phyloP scores from a whole-genome alignment of 2,329 filamentous ascomycete genomes.

The Stachybotrys elegans region DNA sequence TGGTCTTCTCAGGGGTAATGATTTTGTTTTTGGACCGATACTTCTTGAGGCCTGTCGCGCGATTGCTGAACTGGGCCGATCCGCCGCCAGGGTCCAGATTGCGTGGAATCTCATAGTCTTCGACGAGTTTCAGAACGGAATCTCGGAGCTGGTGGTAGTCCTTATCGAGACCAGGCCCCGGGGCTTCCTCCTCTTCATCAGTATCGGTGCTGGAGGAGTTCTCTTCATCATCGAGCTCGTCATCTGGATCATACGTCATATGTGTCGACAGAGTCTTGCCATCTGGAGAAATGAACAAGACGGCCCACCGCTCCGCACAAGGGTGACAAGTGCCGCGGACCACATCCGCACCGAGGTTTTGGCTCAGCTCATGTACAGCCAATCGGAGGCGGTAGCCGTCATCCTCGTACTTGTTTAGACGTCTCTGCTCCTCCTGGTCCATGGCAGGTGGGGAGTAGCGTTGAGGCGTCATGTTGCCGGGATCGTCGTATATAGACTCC shows the following conservation, averaged over 20 bases:
- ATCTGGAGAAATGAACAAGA: conserved; percentile 72
- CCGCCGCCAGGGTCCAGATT: conserved; percentile 55
- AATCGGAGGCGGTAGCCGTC: conserved; percentile 61
- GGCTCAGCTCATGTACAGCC: conserved; percentile 66
- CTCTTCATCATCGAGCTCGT: conserved; percentile 61
- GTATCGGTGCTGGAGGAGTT: conserved; percentile 57
- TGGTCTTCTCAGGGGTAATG: conserved; percentile 44
- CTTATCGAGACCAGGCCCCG: conserved; percentile 62
- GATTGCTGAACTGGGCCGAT: conserved; percentile 65
- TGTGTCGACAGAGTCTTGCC: conserved; percentile 64
- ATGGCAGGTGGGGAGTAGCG: conserved; percentile 50
- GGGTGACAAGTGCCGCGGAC: conserved; percentile 68
- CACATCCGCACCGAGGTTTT: conserved; percentile 58
- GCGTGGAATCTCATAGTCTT: conserved; percentile 76
- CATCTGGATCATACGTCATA: conserved; percentile 67
- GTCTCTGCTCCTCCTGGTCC: conserved; percentile 38
- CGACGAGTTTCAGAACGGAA: conserved; percentile 73
- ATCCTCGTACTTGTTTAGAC: conserved; percentile 52
- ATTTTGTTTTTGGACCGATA: conserved; percentile 57
- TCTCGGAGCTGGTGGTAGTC: conserved; percentile 78
- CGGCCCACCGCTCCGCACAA: conserved; percentile 77
- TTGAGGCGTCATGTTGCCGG: conserved; percentile 41
- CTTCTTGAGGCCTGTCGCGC: conserved; percentile 56
- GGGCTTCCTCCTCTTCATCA: conserved; percentile 56
- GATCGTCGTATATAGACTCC: conserved; percentile 57